Percentiles rank a stretch among this genome's conserved stretches.
These are phyloP conservation scores for Serendipita vermifera DNA, from an alignment of 768 basidiomycete species.

Conservation along the genomic window DNA sequence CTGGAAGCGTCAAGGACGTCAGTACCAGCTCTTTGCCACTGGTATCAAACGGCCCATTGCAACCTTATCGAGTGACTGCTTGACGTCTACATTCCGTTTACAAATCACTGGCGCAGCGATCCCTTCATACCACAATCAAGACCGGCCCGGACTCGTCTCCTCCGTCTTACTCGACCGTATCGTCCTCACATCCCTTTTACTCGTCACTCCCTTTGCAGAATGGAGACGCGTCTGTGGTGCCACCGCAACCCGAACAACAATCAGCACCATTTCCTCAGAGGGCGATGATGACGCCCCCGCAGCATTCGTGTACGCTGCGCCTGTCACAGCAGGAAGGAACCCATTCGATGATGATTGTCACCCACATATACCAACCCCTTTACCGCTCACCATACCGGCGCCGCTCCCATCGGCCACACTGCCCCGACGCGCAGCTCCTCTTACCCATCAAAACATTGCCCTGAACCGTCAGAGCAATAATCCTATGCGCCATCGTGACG, in stretches of 20 bases:
- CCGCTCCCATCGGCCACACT: not conserved
- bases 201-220: constrained; percentile 1
- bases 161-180: constrained; percentile 4
- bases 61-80: not conserved
- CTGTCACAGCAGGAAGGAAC: not conserved
- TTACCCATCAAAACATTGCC: too few relatives aligned
- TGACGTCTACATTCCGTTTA: not conserved
- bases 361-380: too few relatives aligned
- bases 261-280: not conserved
- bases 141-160: not conserved
- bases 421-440: too few relatives aligned
- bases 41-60: not conserved
- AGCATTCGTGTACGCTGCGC: not conserved
- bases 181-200: not conserved
- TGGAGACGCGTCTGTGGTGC: not conserved
- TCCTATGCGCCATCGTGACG: too few relatives aligned
- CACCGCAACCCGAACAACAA: not conserved
- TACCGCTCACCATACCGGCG: not conserved
- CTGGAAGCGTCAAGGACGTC: not conserved
- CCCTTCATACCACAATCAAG: not conserved
- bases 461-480: too few relatives aligned
- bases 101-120: not conserved
- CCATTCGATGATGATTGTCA: not conserved
- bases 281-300: not conserved
- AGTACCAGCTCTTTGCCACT: not conserved